phyloP scores from a whole-genome alignment of 345 rosid genomes.

The Salix koriyanagi region DNA sequence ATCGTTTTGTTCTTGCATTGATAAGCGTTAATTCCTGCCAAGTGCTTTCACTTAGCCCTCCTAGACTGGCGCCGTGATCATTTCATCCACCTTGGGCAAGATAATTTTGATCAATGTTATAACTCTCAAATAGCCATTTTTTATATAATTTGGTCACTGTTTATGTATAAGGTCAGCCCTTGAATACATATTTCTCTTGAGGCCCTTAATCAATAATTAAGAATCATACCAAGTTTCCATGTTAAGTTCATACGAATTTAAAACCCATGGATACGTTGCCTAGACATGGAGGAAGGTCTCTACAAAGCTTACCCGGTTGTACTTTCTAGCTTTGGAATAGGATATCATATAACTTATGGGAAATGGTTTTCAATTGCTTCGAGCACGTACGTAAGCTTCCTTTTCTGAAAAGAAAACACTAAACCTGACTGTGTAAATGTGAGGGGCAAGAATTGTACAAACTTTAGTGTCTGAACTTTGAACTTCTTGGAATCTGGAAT shows the following conservation, averaged over 20 bases:
- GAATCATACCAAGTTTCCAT: background rate
- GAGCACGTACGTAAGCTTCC: constrained; percentile 15
- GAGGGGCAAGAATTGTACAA: constrained; percentile 12
- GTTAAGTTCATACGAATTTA: background rate
- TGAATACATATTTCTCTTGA: background rate
- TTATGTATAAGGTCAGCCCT: background rate
- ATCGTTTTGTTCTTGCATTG: background rate
- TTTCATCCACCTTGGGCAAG: background rate
- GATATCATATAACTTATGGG: background rate
- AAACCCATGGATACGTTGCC: constrained; percentile 1
- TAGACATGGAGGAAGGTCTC: background rate
- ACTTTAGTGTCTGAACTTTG: constrained; percentile 7
- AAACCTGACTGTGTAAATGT: background rate
- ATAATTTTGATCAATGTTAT: background rate
- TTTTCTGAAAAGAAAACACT: constrained; percentile 24
- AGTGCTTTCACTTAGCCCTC: background rate
- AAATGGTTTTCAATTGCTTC: constrained; percentile 17
- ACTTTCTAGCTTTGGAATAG: background rate
- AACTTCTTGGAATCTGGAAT: constrained; percentile 24
- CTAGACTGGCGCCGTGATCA: background rate
- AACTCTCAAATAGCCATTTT: background rate
- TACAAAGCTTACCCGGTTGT: background rate
- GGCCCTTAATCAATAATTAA: background rate
- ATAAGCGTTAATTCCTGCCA: background rate
- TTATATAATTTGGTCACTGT: background rate